These are phyloP conservation scores for Chaetothyriales sp. DNA, from an alignment of 2,329 filamentous ascomycete species.

Conservation along the genomic window DNA sequence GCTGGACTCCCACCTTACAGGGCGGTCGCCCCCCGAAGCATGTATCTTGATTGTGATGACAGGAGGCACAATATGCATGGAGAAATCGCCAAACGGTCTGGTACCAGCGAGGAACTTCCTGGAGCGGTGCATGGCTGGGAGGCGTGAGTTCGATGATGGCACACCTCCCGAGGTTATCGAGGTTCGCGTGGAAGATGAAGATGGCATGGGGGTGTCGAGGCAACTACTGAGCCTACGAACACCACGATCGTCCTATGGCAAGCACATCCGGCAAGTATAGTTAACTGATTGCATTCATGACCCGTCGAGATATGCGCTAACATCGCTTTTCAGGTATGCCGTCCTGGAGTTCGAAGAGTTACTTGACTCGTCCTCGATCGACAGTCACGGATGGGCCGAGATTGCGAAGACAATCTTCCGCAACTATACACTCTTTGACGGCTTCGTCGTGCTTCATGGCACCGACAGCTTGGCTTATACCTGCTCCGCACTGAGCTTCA, in stretches of 20 bases:
- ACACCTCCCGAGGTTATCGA: conserved; percentile 42
- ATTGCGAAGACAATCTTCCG: conserved; percentile 65
- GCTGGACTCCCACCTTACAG: neutral
- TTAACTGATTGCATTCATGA: neutral
- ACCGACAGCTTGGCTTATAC: conserved; percentile 85
- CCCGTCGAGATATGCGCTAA: conserved; percentile 1
- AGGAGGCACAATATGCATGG: conserved; percentile 73
- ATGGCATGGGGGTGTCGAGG: conserved; percentile 26
- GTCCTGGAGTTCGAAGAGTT: conserved; percentile 72
- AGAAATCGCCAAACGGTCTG: conserved; percentile 61
- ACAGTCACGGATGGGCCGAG: conserved; percentile 69
- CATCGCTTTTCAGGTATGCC: conserved; percentile 38
- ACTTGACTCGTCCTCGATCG: conserved; percentile 81
- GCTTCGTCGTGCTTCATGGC: conserved; percentile 79
- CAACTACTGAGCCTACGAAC: conserved; percentile 57
- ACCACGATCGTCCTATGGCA: conserved; percentile 62
- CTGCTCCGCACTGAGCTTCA: conserved; percentile 79
- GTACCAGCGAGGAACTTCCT: conserved; percentile 69
- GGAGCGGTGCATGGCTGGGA: conserved; percentile 63
- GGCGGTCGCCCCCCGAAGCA: conserved; percentile 44
- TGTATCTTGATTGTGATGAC: conserved; percentile 83
- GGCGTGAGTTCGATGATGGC: conserved; percentile 73
- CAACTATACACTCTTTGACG: conserved; percentile 81
- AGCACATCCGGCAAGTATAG: conserved; percentile 52
- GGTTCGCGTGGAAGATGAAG: conserved; percentile 37